Conservation (phyloP, 805 yeast species). For the Starmerella tilneyi region DNA sequence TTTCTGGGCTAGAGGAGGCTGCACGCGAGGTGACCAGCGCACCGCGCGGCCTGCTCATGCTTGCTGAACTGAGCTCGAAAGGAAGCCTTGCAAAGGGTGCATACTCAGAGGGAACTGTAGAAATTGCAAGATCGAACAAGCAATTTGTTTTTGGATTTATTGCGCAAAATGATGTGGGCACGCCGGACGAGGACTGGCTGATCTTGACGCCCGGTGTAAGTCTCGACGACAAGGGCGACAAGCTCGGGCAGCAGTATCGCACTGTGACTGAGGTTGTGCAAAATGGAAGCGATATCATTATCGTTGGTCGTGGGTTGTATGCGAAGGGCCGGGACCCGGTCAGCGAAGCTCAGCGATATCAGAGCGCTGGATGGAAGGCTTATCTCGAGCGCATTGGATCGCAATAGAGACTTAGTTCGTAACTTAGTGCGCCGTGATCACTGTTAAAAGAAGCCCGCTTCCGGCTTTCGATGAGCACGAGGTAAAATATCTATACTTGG, state of each 20-base stretch:
- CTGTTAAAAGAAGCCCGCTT: too few species aligned
- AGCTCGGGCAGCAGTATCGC: slow-evolving; percentile 92
- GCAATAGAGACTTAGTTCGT: too few species aligned
- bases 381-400: slow-evolving; percentile 40
- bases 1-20: slow-evolving; percentile 76
- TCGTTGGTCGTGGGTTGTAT: slow-evolving; percentile 96
- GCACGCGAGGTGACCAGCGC: slow-evolving; percentile 54
- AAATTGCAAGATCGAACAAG: slow-evolving; percentile 75
- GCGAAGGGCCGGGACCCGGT: slow-evolving; percentile 90
- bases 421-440: too few species aligned
- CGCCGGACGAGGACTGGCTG: slow-evolving; percentile 77
- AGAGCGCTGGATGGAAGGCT: slow-evolving; percentile 92
- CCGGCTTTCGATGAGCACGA: too few species aligned
- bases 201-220: slow-evolving; percentile 99
- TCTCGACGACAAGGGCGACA: slow-evolving; percentile 90
- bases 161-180: slow-evolving; percentile 77
- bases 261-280: slow-evolving; percentile 75
- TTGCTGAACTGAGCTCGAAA: slow-evolving; percentile 89
- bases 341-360: slow-evolving; percentile 78
- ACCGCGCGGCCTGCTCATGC: slow-evolving; percentile 74
- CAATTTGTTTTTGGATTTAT: slow-evolving; percentile 94
- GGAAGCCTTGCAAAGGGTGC: slow-evolving; percentile 91
- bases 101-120: slow-evolving; percentile 78
- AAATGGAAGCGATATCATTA: slow-evolving; percentile 86
- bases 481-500: too few species aligned